Evolutionary conservation across 129 eudicot genomes (phyloP).

Genomic region (Helianthus tuberosus): DNA sequence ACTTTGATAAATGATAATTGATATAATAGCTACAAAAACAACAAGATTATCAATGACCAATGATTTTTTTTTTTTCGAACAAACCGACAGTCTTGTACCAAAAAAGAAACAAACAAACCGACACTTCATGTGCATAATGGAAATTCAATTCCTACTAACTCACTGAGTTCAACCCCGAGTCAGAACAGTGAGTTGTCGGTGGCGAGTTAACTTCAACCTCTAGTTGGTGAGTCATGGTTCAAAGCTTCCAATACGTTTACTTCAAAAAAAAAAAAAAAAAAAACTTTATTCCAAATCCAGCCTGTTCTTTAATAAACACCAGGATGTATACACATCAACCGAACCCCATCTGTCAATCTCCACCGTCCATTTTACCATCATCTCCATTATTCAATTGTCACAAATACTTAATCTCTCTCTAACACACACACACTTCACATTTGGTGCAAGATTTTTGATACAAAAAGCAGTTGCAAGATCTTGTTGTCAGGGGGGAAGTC

Average conservation of each 20-base stretch:
- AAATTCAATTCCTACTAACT: not conserved
- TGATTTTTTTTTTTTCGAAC: not conserved
- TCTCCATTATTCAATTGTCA: slow-evolving; percentile 21
- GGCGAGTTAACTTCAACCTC: slow-evolving; percentile 15
- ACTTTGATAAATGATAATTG: too few relatives aligned
- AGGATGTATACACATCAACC: slow-evolving; percentile 41
- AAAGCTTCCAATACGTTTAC: slow-evolving; percentile 25
- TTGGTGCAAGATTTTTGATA: slow-evolving; percentile 5
- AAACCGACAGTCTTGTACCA: slow-evolving; percentile 10
- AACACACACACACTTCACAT: slow-evolving; percentile 21
- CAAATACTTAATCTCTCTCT: slow-evolving; percentile 38
- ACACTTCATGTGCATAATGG: not conserved
- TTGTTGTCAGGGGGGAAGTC: slow-evolving; percentile 25
- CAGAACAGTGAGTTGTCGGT: slow-evolving; percentile 31
- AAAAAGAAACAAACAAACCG: not conserved
- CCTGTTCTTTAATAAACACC: slow-evolving; percentile 38
- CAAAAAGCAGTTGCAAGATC: slow-evolving; percentile 33
- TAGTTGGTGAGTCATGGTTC: slow-evolving; percentile 48
- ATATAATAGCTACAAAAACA: too few relatives aligned
- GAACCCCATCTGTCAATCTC: slow-evolving; percentile 47
- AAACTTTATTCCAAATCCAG: slow-evolving; percentile 58
- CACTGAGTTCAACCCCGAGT: slow-evolving; percentile 21
- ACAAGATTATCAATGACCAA: not conserved
- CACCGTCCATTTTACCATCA: slow-evolving; percentile 45
- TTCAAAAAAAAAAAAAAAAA: too few relatives aligned